Evolutionary conservation across 2,329 filamentous ascomycete genomes (phyloP).

Genomic region (Diaporthe caulivora): DNA sequence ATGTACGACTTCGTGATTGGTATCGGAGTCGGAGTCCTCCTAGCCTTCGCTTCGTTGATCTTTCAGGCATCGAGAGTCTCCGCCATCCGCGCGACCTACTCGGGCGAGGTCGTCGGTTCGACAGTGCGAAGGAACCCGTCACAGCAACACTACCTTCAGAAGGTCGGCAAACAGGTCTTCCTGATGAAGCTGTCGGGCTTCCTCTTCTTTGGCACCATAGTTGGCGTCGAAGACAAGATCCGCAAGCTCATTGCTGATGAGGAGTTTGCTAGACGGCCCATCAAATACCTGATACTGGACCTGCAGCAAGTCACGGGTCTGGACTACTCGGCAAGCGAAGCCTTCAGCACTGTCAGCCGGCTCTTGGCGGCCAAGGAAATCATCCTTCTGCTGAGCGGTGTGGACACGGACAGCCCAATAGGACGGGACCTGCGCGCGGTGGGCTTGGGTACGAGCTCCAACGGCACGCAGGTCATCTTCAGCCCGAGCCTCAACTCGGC

Average conservation of each 20-base stretch:
- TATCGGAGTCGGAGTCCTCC: conserved; percentile 89
- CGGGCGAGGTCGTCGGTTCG: conserved; percentile 88
- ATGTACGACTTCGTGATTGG: conserved; percentile 96
- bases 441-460: conserved; percentile 75
- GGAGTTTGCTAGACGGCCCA: conserved; percentile 80
- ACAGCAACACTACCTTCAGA: conserved; percentile 86
- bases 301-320: conserved; percentile 90
- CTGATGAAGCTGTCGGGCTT: conserved; percentile 94
- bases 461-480: conserved; percentile 80
- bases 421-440: conserved; percentile 86
- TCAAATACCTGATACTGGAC: conserved; percentile 91
- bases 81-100: conserved; percentile 90
- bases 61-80: conserved; percentile 92
- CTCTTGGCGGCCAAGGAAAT: conserved; percentile 83
- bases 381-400: conserved; percentile 83
- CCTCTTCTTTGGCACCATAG: conserved; percentile 98
- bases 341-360: conserved; percentile 91
- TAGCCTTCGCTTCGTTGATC: conserved; percentile 92
- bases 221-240: conserved; percentile 92
- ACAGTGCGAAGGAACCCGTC: conserved; percentile 92
- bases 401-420: conserved; percentile 80
- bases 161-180: conserved; percentile 89
- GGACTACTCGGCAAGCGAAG: conserved; percentile 96
- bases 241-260: conserved; percentile 85
- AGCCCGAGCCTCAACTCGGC: conserved; percentile 94